phyloP scores from a whole-genome alignment of 2,329 filamentous ascomycete species.

The Pseudogymnoascus sp. region DNA sequence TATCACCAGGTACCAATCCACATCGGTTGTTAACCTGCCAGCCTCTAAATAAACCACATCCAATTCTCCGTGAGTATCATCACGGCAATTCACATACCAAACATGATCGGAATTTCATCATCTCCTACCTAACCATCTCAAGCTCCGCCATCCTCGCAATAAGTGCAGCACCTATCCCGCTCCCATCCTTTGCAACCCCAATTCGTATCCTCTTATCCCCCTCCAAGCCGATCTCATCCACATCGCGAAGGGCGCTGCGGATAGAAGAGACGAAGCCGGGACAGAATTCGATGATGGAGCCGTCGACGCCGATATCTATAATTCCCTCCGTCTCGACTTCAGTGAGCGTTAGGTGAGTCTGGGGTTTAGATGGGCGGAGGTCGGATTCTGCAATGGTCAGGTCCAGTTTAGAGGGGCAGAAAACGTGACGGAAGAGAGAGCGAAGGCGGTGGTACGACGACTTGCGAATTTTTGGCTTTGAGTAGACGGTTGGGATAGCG shows the following conservation, averaged over 20 bases:
- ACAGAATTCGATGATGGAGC: conserved; percentile 90
- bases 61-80: no score
- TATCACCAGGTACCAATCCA: not conserved
- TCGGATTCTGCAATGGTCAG: not conserved
- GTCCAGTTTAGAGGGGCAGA: not conserved
- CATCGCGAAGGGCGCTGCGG: conserved; percentile 66
- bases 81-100: not conserved
- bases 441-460: not conserved
- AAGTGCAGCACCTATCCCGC: conserved; percentile 86
- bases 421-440: not conserved
- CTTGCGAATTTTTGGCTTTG: not conserved
- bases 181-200: conserved; percentile 93
- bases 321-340: conserved; percentile 48
- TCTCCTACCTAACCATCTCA: conserved; percentile 36
- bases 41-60: not conserved
- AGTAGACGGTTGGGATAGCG: not conserved
- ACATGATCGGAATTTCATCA: not conserved
- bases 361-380: not conserved
- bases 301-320: conserved; percentile 86
- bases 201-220: conserved; percentile 85
- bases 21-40: not conserved
- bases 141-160: conserved; percentile 82
- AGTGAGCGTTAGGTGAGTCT: not conserved
- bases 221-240: conserved; percentile 65
- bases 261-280: conserved; percentile 86